Conservation (phyloP, 2,329 filamentous ascomycete genomes). For the Apiospora hydei region DNA sequence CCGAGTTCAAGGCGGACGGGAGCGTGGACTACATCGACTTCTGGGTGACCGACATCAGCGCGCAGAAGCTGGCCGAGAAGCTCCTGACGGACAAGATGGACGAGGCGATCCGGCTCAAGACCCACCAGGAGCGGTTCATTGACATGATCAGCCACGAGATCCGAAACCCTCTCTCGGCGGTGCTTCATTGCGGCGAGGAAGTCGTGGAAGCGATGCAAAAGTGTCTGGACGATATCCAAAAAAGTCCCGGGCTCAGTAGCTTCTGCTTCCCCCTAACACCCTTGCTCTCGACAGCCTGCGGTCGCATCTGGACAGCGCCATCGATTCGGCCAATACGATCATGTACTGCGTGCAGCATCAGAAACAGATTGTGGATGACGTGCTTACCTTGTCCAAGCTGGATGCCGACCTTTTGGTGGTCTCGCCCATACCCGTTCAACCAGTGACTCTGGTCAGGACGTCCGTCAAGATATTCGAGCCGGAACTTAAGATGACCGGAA, state of each 20-base stretch:
- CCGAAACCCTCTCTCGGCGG: constrained; percentile 39
- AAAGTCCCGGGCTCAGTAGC: background rate
- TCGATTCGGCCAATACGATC: constrained; percentile 81
- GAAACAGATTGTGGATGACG: constrained; percentile 79
- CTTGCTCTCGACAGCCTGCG: constrained; percentile 32
- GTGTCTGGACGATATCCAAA: constrained; percentile 26
- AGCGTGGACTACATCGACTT: constrained; percentile 39
- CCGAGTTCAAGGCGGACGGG: constrained; percentile 35
- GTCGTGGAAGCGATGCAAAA: constrained; percentile 37
- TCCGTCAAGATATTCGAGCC: constrained; percentile 82
- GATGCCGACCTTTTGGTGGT: constrained; percentile 78
- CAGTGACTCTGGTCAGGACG: constrained; percentile 69
- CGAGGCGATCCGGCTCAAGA: constrained; percentile 37
- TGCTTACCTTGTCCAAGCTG: constrained; percentile 76
- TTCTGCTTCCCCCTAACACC: background rate
- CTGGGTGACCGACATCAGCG: constrained; percentile 40
- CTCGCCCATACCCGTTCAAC: constrained; percentile 73
- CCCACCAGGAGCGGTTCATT: constrained; percentile 40
- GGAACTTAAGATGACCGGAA: constrained; percentile 73
- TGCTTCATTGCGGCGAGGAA: constrained; percentile 40
- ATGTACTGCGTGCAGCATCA: constrained; percentile 81
- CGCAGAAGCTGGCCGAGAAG: constrained; percentile 38
- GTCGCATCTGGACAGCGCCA: constrained; percentile 63
- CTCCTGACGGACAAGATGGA: constrained; percentile 39
- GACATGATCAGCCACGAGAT: constrained; percentile 43